A percentile compares a stretch with the other conserved stretches of the same genome.
Evolutionary conservation across 805 yeast genomes (phyloP).

Genomic region (Ogataea trehalophila): DNA sequence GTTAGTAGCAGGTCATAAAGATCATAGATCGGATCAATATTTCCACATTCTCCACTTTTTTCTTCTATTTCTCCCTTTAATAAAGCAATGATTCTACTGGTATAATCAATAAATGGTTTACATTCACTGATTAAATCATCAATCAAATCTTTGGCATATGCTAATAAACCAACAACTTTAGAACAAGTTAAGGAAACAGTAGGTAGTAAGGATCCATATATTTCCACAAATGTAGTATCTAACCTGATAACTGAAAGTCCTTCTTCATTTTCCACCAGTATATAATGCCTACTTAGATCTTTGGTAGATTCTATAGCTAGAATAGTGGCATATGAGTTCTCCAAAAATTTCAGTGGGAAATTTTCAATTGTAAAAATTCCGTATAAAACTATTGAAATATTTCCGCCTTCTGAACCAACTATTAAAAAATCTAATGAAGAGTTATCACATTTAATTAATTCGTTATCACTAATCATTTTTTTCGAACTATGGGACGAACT

Average conservation of each 20-base stretch:
- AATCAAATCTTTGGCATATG: conserved; percentile 31
- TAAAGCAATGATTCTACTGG: conserved; percentile 30
- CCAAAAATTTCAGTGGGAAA: conserved; percentile 15
- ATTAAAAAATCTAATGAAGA: conserved; percentile 26
- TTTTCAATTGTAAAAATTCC: conserved; percentile 31
- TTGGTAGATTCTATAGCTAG: conserved; percentile 15
- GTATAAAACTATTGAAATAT: conserved; percentile 24
- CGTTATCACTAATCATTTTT: conserved; percentile 20
- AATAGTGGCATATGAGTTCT: conserved; percentile 12
- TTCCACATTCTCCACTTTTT: conserved; percentile 6
- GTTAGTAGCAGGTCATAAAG: conserved; percentile 47
- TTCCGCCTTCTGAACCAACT: conserved; percentile 22
- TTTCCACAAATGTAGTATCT: conserved; percentile 25
- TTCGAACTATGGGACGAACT: conserved; percentile 16
- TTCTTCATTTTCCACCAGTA: conserved; percentile 18
- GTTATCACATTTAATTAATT: conserved; percentile 18
- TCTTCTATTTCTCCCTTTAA: conserved; percentile 33
- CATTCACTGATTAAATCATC: conserved; percentile 26
- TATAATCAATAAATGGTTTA: conserved; percentile 35
- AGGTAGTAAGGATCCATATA: conserved; percentile 26
- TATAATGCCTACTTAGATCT: conserved; percentile 22
- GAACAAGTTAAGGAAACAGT: conserved; percentile 32
- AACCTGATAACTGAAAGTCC: conserved; percentile 19
- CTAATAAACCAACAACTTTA: conserved; percentile 30
- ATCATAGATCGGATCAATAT: conserved; percentile 32